Evolutionary conservation across 306 rosid genomes (phyloP), one percentile per base, ranked within the genome.

Genomic region (Parietaria judaica): DNA sequence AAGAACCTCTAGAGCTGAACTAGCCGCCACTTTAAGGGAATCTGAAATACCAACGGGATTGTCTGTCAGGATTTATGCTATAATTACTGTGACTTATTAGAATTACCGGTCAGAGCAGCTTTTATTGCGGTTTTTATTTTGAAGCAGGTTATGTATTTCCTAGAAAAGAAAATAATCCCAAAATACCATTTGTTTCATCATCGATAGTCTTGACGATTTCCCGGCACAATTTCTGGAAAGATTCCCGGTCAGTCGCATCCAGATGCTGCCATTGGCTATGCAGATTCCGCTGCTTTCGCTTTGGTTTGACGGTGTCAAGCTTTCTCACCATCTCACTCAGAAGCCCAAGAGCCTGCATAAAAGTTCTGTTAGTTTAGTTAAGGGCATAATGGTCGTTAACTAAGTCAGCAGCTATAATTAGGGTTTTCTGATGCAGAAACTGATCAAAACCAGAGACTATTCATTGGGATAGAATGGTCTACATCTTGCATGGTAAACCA

Each of bases 291-390:
- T 48, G 72, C 61, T 78, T 85, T 67, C 41, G 70, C 70, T 60
- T 80, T 63, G 74, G 54, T 64, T 78, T 70, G 17, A 39, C 71
- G 16, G 48, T 55, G 57, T 66, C 69, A 47, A 69, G 75, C 65
- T 70, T 70, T 77, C 86, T 80, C 54, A 82, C 73, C 56, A 87
- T 76, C 73, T 85, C 96, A 62, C 95, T 81, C 46, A 91, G 52
- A 58, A 85, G 78, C 64, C 80, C 87, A 72, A 91, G 92, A 78
- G 89, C 98, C 98, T 91, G 84, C 76, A 74, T 53, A 65, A 72
- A 70, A 23, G 31, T 23, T 0, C 1, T 23, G 31, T 0, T 23
- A 23, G 31, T 23, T 23, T 23, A 23, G 2, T 23, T 23, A 23
- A 23, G 31, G 31, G 31, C 31, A 23, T 23, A 23, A 23, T 23